Evolutionary conservation across 2,329 filamentous ascomycete species (phyloP).

Genomic region (Juglanconis juglandina): DNA sequence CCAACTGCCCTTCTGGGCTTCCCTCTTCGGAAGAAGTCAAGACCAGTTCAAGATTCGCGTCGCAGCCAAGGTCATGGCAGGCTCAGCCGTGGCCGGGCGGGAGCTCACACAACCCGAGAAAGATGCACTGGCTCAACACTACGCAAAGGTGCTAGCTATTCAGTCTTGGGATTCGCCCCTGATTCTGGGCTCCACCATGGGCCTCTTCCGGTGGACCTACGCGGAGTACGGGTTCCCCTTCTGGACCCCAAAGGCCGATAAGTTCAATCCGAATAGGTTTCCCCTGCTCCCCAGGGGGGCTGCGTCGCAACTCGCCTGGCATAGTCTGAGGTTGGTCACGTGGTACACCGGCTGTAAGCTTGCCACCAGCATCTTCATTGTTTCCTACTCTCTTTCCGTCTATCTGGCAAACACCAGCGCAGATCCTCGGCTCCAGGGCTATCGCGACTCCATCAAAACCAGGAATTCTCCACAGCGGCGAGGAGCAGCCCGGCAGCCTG

Average conservation of each 20-base stretch:
- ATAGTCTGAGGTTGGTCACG: slow-evolving; percentile 30
- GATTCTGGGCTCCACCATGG: slow-evolving; percentile 21
- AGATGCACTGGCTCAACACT: slow-evolving; percentile 25
- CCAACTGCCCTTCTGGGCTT: slow-evolving; percentile 8
- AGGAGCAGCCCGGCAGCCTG: not conserved
- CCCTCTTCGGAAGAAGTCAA: not conserved
- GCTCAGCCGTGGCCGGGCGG: slow-evolving; percentile 3
- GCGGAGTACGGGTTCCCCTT: slow-evolving; percentile 38
- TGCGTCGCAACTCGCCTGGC: slow-evolving; percentile 32
- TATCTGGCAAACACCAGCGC: not conserved
- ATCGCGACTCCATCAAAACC: not conserved
- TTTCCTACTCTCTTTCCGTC: slow-evolving; percentile 26
- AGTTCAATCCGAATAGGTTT: slow-evolving; percentile 30
- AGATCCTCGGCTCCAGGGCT: slow-evolving; percentile 15
- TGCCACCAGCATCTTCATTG: slow-evolving; percentile 26
- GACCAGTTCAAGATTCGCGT: not conserved
- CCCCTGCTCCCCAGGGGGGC: slow-evolving; percentile 28
- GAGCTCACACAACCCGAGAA: slow-evolving; percentile 26
- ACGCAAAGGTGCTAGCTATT: slow-evolving; percentile 26
- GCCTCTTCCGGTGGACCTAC: slow-evolving; percentile 26
- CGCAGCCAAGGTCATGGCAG: slow-evolving; percentile 12
- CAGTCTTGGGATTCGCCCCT: slow-evolving; percentile 28
- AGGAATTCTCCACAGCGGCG: not conserved
- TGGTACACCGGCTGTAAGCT: slow-evolving; percentile 30
- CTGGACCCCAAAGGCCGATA: slow-evolving; percentile 31